A percentile compares a stretch with the other conserved stretches of the same genome.
Conservation (phyloP, 495 filamentous ascomycete species). For the Hypoxylon fuscum region DNA sequence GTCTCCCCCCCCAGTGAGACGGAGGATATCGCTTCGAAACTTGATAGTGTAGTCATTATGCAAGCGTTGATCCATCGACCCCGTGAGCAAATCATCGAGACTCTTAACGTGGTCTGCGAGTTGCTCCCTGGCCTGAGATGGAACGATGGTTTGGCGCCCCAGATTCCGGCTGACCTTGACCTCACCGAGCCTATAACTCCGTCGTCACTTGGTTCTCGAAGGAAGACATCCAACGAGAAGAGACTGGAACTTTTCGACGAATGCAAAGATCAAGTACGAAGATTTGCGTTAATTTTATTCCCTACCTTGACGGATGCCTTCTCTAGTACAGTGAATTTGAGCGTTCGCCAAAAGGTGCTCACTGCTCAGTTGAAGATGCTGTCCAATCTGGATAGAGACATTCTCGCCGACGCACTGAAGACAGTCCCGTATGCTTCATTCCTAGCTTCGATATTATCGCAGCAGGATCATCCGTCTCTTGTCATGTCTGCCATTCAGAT, state of each 20-base stretch:
- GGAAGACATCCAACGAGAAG: slow-evolving; percentile 76
- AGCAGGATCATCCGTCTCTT: slow-evolving; percentile 89
- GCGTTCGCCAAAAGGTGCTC: slow-evolving; percentile 95
- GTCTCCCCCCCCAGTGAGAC: slow-evolving; percentile 86
- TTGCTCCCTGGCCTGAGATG: slow-evolving; percentile 77
- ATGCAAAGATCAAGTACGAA: slow-evolving; percentile 85
- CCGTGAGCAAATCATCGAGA: slow-evolving; percentile 96
- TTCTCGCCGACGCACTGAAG: slow-evolving; percentile 88
- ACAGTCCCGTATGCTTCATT: slow-evolving; percentile 97
- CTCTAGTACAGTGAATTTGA: slow-evolving; percentile 97
- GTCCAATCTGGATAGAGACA: slow-evolving; percentile 84
- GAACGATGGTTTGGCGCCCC: slow-evolving; percentile 51
- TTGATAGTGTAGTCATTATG: slow-evolving; percentile 98
- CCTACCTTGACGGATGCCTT: slow-evolving; percentile 97
- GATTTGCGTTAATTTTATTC: slow-evolving; percentile 94
- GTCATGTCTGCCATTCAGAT: slow-evolving; percentile 89
- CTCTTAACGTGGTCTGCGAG: slow-evolving; percentile 97
- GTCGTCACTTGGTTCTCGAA: slow-evolving; percentile 49
- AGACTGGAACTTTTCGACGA: slow-evolving; percentile 77
- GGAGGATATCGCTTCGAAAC: slow-evolving; percentile 85
- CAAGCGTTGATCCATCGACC: slow-evolving; percentile 96
- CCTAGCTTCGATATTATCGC: slow-evolving; percentile 92
- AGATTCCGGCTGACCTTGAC: slow-evolving; percentile 33
- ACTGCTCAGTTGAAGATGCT: slow-evolving; percentile 97
- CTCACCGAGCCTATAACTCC: slow-evolving; percentile 48